Percentiles rank a stretch among this genome's conserved stretches.
phyloP scores from a whole-genome alignment of 331 rosid genomes.

The Acacia concinna region DNA sequence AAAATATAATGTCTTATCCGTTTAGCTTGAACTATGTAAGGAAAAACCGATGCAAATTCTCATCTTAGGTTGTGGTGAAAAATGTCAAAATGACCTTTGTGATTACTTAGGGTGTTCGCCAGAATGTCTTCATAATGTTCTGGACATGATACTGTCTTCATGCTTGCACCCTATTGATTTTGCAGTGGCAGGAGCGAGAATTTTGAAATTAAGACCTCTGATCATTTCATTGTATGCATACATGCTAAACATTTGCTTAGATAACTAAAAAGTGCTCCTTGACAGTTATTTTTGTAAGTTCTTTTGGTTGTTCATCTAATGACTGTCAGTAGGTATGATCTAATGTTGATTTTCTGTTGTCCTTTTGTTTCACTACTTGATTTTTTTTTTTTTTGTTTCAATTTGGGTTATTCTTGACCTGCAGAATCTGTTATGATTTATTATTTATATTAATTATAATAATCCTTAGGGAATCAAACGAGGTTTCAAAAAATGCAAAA shows the following conservation, averaged over 20 bases:
- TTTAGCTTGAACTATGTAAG: background rate
- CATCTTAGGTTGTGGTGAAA: background rate
- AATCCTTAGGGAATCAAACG: background rate
- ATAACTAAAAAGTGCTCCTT: background rate
- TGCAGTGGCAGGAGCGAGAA: background rate
- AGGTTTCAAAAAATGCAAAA: background rate
- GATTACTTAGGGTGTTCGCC: background rate
- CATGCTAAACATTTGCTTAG: background rate
- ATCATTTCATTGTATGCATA: slow-evolving; percentile 1
- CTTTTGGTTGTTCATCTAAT: background rate
- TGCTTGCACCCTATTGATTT: background rate
- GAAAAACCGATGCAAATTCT: background rate
- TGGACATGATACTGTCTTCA: background rate
- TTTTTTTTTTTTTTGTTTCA: background rate
- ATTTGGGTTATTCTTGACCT: background rate
- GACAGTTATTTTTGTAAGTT: too few species aligned
- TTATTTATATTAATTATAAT: background rate
- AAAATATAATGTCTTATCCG: background rate
- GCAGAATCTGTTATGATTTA: slow-evolving; percentile 2
- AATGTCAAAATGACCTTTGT: background rate
- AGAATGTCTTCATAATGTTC: background rate
- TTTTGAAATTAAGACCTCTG: slow-evolving; percentile 3
- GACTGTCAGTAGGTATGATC: background rate
- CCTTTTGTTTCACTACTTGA: background rate
- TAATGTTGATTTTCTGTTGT: background rate